Conservation (phyloP, 1,139 yeast genomes). For the Debaryomycetaceae sp. region DNA sequence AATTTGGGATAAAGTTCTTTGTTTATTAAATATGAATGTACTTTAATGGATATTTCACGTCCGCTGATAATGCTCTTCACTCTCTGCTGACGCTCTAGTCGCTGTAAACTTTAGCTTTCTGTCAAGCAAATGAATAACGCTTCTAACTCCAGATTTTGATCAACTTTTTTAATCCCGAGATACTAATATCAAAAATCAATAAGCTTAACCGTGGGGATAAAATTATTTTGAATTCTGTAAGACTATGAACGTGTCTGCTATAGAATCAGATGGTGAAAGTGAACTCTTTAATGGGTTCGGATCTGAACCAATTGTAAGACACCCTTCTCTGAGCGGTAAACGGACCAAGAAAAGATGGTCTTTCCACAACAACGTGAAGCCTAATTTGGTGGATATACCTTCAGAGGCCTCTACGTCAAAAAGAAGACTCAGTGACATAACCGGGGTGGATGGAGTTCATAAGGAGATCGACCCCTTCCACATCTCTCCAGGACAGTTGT, state of each 20-base stretch:
- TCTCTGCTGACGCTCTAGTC: too few relatives aligned
- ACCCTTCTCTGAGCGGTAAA: constrained; percentile 19
- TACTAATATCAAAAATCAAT: background rate
- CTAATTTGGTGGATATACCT: constrained; percentile 36
- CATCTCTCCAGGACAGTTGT: constrained; percentile 81
- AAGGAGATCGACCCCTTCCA: constrained; percentile 47
- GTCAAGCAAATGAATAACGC: background rate
- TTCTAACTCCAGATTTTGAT: background rate
- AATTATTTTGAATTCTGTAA: background rate
- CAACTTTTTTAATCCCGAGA: background rate
- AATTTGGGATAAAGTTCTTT: constrained; percentile 45
- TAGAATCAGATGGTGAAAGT: constrained; percentile 26
- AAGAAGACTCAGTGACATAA: constrained; percentile 41
- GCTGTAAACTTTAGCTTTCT: too few relatives aligned
- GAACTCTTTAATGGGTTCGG: constrained; percentile 43
- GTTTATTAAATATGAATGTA: constrained; percentile 23
- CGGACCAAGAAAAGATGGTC: constrained; percentile 46
- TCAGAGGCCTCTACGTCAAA: constrained; percentile 20
- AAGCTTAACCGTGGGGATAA: background rate
- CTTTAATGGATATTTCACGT: constrained; percentile 11
- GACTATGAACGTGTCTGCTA: background rate
- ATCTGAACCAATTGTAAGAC: constrained; percentile 28
- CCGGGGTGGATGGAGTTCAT: constrained; percentile 54
- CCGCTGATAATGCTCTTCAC: background rate
- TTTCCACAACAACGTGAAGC: constrained; percentile 35